These are phyloP conservation scores for Ceratocystis colombiana DNA, from an alignment of 2,329 filamentous ascomycete species.

Conservation along the genomic window DNA sequence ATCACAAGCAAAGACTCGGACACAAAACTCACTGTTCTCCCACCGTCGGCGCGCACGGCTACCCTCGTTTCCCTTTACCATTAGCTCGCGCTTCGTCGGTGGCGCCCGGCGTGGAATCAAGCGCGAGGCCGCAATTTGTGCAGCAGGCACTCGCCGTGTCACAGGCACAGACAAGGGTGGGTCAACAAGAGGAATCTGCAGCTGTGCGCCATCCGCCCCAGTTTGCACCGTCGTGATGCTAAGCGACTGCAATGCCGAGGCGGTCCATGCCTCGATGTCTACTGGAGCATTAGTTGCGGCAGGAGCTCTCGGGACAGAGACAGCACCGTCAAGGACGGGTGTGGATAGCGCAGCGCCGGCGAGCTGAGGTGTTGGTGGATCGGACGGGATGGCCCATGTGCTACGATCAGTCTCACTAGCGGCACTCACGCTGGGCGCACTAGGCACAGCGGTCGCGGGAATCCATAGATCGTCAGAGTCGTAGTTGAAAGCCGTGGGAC, in stretches of 20 bases:
- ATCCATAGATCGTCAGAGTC: slow-evolving; percentile 19
- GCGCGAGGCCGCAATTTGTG: slow-evolving; percentile 9
- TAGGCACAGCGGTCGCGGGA: neutral
- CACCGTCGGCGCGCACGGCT: slow-evolving; percentile 76
- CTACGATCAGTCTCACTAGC: slow-evolving; percentile 16
- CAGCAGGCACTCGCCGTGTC: slow-evolving; percentile 6
- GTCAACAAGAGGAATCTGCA: slow-evolving; percentile 69
- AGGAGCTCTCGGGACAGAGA: neutral
- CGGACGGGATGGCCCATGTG: slow-evolving; percentile 23
- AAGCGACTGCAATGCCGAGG: slow-evolving; percentile 46
- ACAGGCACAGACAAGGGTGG: slow-evolving; percentile 26
- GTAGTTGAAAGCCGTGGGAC: slow-evolving; percentile 5
- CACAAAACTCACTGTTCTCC: slow-evolving; percentile 70
- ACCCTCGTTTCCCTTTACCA: slow-evolving; percentile 85
- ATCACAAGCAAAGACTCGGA: neutral
- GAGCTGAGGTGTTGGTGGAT: slow-evolving; percentile 21
- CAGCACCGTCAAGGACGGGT: neutral
- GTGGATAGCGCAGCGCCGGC: neutral
- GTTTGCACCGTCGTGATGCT: slow-evolving; percentile 44
- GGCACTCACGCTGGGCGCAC: neutral
- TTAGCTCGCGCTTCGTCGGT: slow-evolving; percentile 54
- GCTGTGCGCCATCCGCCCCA: slow-evolving; percentile 48
- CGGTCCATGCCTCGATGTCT: slow-evolving; percentile 59
- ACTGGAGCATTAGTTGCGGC: slow-evolving; percentile 28
- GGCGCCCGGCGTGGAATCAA: slow-evolving; percentile 37